Evolutionary conservation across 257 asterid genomes (phyloP).

Genomic region (Salvia hispanica): DNA sequence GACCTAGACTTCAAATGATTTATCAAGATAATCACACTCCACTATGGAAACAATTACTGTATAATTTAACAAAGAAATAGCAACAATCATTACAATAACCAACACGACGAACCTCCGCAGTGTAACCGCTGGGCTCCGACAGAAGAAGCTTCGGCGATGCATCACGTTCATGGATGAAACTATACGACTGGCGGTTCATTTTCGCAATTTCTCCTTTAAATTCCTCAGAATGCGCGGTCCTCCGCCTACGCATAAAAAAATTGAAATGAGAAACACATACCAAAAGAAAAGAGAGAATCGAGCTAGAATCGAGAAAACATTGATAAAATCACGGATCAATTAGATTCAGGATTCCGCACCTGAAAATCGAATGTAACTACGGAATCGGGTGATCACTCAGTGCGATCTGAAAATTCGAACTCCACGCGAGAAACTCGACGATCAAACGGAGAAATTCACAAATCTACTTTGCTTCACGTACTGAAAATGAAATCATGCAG

Average conservation of each 20-base stretch:
- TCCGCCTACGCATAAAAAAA: slow-evolving; percentile 19
- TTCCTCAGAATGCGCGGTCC: background rate
- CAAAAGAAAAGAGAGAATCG: background rate
- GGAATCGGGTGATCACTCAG: background rate
- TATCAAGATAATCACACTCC: background rate
- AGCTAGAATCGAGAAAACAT: slow-evolving; percentile 19
- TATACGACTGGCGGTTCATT: slow-evolving; percentile 41
- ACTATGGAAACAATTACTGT: too few relatives aligned
- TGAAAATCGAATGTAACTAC: background rate
- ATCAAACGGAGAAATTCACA: slow-evolving; percentile 18
- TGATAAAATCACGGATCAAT: slow-evolving; percentile 21
- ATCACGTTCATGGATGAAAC: slow-evolving; percentile 45
- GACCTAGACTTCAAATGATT: background rate
- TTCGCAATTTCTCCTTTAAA: slow-evolving; percentile 33
- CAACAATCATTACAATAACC: background rate
- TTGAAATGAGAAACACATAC: background rate
- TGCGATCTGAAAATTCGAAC: background rate
- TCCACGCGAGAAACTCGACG: background rate
- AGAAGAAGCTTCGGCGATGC: slow-evolving; percentile 54
- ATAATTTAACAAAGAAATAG: background rate
- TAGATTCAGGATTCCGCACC: slow-evolving; percentile 19
- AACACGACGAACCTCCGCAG: slow-evolving; percentile 53
- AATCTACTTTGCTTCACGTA: slow-evolving; percentile 16
- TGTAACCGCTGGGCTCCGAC: slow-evolving; percentile 64
- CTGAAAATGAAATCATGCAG: slow-evolving; percentile 20